Evolutionary conservation across 768 basidiomycete species (phyloP).

Genomic region (Lactifluus hygrophoroides): DNA sequence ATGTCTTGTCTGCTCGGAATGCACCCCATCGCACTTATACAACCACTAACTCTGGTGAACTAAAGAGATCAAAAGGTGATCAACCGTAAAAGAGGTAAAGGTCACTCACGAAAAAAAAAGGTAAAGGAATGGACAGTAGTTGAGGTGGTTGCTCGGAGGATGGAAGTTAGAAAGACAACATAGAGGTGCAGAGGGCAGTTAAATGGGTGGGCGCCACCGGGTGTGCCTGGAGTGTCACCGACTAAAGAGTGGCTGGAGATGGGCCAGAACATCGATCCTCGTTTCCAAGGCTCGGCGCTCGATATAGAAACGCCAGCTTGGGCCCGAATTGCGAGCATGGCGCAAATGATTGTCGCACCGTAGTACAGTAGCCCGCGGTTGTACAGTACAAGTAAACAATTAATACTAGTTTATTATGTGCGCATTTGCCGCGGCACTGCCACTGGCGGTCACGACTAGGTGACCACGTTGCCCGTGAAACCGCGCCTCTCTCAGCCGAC

Average conservation of each 20-base stretch:
- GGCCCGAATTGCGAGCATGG: too few relatives aligned
- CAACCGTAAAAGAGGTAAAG: neutral
- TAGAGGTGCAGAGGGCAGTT: neutral
- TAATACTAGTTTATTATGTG: too few relatives aligned
- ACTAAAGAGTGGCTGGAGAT: neutral
- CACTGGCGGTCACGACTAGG: neutral
- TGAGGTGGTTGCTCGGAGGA: neutral
- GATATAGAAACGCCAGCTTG: neutral
- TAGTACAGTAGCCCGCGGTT: too few relatives aligned
- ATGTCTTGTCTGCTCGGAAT: constrained; percentile 33
- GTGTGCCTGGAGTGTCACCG: constrained; percentile 1
- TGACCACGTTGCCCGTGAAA: neutral
- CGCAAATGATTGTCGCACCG: too few relatives aligned
- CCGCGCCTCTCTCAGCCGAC: neutral
- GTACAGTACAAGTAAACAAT: too few relatives aligned
- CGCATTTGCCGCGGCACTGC: neutral
- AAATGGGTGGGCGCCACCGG: neutral
- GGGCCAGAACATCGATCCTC: neutral
- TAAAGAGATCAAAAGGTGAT: neutral
- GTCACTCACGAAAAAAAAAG: neutral
- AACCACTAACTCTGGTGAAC: neutral
- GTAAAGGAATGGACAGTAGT: constrained; percentile 1
- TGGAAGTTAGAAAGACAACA: neutral
- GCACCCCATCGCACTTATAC: constrained; percentile 32
- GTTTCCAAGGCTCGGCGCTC: neutral